Conservation (phyloP, 2,329 filamentous ascomycete genomes). For the Verticillium nonalfalfae region DNA sequence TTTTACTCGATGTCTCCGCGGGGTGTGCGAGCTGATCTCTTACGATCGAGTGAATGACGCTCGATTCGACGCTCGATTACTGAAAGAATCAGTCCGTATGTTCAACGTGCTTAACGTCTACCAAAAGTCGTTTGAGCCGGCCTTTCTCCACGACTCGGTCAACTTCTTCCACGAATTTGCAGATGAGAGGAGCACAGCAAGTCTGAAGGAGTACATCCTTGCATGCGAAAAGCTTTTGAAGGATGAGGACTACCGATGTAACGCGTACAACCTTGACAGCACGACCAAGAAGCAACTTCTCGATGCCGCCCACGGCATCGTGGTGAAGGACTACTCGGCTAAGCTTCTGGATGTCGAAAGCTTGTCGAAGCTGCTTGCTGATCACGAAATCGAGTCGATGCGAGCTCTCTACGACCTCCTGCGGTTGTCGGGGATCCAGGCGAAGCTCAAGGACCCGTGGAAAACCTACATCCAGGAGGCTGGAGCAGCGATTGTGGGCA, state of each 20-base stretch:
- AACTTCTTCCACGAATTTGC: conserved; percentile 66
- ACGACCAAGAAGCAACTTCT: conserved; percentile 76
- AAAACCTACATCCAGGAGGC: conserved; percentile 70
- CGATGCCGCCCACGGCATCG: conserved; percentile 61
- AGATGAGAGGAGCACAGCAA: conserved; percentile 53
- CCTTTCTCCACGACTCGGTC: conserved; percentile 62
- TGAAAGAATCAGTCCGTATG: conserved; percentile 73
- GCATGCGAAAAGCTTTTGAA: conserved; percentile 63
- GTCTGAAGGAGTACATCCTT: conserved; percentile 69
- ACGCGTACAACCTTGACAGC: conserved; percentile 73
- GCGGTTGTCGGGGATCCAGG: conserved; percentile 62
- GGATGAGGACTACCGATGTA: conserved; percentile 69
- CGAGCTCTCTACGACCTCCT: conserved; percentile 74
- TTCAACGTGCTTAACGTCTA: conserved; percentile 83
- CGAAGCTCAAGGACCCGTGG: conserved; percentile 67
- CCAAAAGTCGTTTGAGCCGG: conserved; percentile 69
- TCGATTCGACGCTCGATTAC: conserved; percentile 55
- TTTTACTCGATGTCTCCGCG: conserved; percentile 36
- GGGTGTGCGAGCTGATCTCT: conserved; percentile 71
- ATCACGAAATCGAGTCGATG: conserved; percentile 63
- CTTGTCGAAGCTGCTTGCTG: conserved; percentile 66
- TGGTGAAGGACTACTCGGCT: conserved; percentile 63
- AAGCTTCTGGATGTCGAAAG: conserved; percentile 61
- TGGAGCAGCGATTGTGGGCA: conserved; percentile 72
- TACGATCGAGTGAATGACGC: conserved; percentile 57